Base-by-base conservation (phyloP, 768 basidiomycete species). In the Leucocoprinus leucothites region DNA sequence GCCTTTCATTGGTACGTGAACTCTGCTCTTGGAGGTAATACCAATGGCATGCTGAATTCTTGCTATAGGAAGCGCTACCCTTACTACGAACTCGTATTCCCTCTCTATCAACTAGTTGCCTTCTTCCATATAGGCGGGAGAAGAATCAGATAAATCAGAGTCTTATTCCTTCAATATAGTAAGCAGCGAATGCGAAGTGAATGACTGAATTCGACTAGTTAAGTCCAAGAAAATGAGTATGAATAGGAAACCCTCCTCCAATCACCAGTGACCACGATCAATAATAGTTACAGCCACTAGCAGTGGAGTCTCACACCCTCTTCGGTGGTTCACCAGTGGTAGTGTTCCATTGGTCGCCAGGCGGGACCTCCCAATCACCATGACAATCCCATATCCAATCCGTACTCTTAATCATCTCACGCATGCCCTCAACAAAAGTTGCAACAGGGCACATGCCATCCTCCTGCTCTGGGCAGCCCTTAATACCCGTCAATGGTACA, bases 371-470 rank as follows among this genome's bases (percentile, higher is more conserved):
- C 90, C 91, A 96, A 60, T 89, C 76, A 2, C 87, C 90, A 60
- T 77, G 67, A 65, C 94, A 96, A 41, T 84, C 88, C 70, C 82
- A 86, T 6, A 64, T 70, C 84, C 88, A 95, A 64, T 93, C 86
- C 18, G 86, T 84, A 58, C 78, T 71, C 28, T 63, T 70, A 18
- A 92, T 84, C 35, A 81, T 80, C 69, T 82, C 76, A 69, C 82
- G 77, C 77, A 90, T 82, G 3, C 84, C 84, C 2, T 66, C 74
- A 9, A 94, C 80, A 67, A 94, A 95, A 1, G 80, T 77, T 18
- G 80, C 77, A 2, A 95, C 71, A 2, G 85, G 77, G 60, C 94
- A 97, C 71, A 92, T 75, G 7, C 94, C 94, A 51, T 91, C 82
- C 53, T 79, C 77, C 66, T 90, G 81, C 54, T 77, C 67, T 0